Evolutionary conservation across 225 moss, liverwort and hornwort genomes (phyloP).

Genomic region (Polytrichum commune): DNA sequence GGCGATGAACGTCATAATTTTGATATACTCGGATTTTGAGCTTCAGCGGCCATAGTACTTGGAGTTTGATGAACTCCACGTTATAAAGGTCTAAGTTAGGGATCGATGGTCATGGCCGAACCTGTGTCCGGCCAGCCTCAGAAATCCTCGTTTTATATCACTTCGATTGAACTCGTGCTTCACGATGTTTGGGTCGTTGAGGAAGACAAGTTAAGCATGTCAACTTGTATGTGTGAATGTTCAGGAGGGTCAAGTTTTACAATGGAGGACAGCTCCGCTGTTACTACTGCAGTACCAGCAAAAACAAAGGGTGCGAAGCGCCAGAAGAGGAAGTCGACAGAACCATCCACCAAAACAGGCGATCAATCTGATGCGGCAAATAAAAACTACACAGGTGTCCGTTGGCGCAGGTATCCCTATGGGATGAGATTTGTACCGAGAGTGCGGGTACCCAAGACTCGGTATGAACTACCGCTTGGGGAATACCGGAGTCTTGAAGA

Average conservation of each 20-base stretch:
- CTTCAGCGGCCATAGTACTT: too few species aligned
- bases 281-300: not conserved
- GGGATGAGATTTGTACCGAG: conserved; percentile 28
- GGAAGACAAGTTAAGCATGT: not conserved
- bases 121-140: not conserved
- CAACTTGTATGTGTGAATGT: not conserved
- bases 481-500: conserved; percentile 30
- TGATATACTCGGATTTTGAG: too few species aligned
- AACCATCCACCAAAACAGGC: conserved; percentile 1
- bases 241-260: not conserved
- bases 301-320: not conserved
- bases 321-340: not conserved
- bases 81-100: not conserved
- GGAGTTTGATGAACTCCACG: not conserved
- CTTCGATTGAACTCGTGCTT: not conserved
- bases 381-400: conserved; percentile 24
- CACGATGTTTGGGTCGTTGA: not conserved
- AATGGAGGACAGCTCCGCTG: conserved; percentile 1
- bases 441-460: conserved; percentile 30
- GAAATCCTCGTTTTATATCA: not conserved
- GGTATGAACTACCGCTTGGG: conserved; percentile 30
- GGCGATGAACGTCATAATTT: too few species aligned
- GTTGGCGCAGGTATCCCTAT: conserved; percentile 31
- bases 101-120: not conserved
- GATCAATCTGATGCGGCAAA: conserved; percentile 19